These are phyloP conservation scores for Cryptococcus jaspeensis DNA, from an alignment of 1,284 basidiomycete genomes.

Conservation along the genomic window DNA sequence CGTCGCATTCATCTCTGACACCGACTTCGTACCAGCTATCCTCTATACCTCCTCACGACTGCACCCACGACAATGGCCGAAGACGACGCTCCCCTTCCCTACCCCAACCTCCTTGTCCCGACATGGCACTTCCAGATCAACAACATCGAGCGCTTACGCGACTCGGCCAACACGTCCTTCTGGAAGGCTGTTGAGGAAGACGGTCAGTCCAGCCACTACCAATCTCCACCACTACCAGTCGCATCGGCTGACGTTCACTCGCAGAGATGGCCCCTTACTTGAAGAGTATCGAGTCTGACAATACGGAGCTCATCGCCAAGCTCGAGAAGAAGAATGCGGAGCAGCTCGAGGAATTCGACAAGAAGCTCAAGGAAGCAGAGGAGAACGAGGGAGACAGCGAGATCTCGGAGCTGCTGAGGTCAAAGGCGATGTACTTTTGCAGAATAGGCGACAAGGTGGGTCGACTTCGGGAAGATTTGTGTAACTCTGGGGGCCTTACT, in stretches of 20 bases:
- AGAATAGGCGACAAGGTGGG: slow-evolving; percentile 87
- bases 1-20: background rate
- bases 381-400: slow-evolving; percentile 93
- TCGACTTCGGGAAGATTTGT: background rate
- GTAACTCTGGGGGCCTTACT: background rate
- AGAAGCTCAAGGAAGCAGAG: slow-evolving; percentile 77
- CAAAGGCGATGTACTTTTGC: slow-evolving; percentile 82
- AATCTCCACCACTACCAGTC: background rate
- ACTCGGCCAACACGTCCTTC: slow-evolving; percentile 64
- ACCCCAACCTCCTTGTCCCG: slow-evolving; percentile 77
- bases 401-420: slow-evolving; percentile 80
- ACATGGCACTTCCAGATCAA: slow-evolving; percentile 74
- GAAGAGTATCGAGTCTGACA: slow-evolving; percentile 49
- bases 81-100: slow-evolving; percentile 71
- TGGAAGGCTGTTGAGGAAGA: slow-evolving; percentile 80
- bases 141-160: slow-evolving; percentile 64
- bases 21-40: background rate
- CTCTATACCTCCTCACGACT: background rate
- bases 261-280: slow-evolving; percentile 81
- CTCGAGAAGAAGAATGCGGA: slow-evolving; percentile 75
- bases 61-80: slow-evolving; percentile 63
- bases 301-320: slow-evolving; percentile 62
- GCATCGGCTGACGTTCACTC: background rate
- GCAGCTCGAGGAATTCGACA: slow-evolving; percentile 74
- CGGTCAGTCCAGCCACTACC: slow-evolving; percentile 57